phyloP scores from a whole-genome alignment of 768 basidiomycete species.

The Boletus eberwhitei region DNA sequence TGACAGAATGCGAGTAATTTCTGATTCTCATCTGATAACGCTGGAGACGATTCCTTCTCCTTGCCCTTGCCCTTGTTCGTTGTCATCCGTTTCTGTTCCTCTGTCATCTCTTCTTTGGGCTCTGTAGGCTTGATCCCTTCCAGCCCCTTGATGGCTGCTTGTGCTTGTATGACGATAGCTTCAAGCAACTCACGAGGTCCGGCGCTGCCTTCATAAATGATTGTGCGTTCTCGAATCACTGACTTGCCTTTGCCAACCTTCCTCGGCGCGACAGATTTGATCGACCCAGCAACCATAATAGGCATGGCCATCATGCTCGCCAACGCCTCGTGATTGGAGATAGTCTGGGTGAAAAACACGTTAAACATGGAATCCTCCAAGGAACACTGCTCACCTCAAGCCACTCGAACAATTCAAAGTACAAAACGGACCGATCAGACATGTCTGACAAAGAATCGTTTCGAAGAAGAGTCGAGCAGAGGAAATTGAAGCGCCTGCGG shows the following conservation, averaged over 20 bases:
- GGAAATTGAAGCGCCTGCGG: constrained; percentile 83
- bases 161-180: constrained; percentile 87
- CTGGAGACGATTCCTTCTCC: constrained; percentile 40
- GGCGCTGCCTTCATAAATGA: constrained; percentile 87
- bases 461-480: constrained; percentile 79
- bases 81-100: constrained; percentile 88
- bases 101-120: constrained; percentile 62
- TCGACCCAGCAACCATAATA: constrained; percentile 79
- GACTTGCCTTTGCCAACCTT: constrained; percentile 43
- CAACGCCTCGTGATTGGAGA: constrained; percentile 89
- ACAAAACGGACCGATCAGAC: constrained; percentile 82
- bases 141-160: constrained; percentile 85
- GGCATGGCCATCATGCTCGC: constrained; percentile 98
- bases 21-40: constrained; percentile 67
- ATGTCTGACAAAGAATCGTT: constrained; percentile 95
- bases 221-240: constrained; percentile 71
- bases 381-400: constrained; percentile 58
- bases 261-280: constrained; percentile 61
- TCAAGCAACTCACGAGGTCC: constrained; percentile 91
- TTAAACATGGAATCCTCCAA: neutral
- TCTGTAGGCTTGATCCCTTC: constrained; percentile 58
- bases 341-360: constrained; percentile 52
- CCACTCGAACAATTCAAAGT: constrained; percentile 90
- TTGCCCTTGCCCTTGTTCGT: constrained; percentile 62
- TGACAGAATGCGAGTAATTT: constrained; percentile 80